phyloP scores from a whole-genome alignment of 139 green algal species.

The Tetraselmis striata region DNA sequence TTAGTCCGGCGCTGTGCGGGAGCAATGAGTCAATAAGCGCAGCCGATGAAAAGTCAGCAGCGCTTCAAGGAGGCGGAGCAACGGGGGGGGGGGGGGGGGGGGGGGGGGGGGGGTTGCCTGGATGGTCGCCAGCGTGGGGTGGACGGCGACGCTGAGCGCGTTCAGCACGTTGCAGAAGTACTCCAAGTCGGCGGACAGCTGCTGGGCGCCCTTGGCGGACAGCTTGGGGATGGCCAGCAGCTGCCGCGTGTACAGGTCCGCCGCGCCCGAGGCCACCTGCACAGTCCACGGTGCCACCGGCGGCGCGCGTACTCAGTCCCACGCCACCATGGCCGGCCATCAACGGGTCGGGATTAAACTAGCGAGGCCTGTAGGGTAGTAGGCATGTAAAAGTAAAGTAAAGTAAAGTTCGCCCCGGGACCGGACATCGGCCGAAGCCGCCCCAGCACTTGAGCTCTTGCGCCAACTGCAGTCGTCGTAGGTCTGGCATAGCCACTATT shows the following conservation, averaged over 20 bases:
- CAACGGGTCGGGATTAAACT: too few relatives aligned
- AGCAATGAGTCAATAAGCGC: neutral
- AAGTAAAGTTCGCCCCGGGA: too few relatives aligned
- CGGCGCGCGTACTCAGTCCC: too few relatives aligned
- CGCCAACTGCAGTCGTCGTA: too few relatives aligned
- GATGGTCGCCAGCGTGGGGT: conserved; percentile 56
- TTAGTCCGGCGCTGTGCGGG: neutral
- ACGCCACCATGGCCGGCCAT: too few relatives aligned
- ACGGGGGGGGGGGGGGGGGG: neutral
- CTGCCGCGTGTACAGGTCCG: conserved; percentile 35
- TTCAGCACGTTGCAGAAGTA: conserved; percentile 91
- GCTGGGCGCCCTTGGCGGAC: conserved; percentile 43
- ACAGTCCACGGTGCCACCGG: too few relatives aligned
- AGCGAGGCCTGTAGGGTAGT: too few relatives aligned
- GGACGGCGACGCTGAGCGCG: conserved; percentile 67
- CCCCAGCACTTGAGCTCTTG: too few relatives aligned
- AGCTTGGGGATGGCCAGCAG: conserved; percentile 41
- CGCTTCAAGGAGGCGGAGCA: neutral
- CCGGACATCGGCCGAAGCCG: too few relatives aligned
- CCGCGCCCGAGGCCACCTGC: conserved; percentile 37
- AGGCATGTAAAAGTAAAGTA: too few relatives aligned
- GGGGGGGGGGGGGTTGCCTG: conserved; percentile 21
- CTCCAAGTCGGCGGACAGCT: conserved; percentile 85
- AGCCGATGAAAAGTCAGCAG: neutral
- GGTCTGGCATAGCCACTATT: too few relatives aligned